Evolutionary conservation across 768 basidiomycete species (phyloP).

Genomic region (Lactifluus hygrophoroides): DNA sequence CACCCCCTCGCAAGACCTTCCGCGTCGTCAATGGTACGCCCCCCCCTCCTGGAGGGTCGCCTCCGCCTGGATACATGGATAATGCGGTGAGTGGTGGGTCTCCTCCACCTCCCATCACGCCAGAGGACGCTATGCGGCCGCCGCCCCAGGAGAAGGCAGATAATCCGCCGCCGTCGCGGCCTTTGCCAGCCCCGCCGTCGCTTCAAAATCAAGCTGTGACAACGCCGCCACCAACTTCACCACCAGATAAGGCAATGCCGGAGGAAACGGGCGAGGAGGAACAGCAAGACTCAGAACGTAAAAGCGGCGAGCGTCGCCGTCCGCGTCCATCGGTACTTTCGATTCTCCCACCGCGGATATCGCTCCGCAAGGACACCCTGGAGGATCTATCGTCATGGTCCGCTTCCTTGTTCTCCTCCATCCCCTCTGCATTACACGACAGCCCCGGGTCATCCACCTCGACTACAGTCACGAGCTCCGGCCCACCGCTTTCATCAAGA

Average conservation of each 20-base stretch:
- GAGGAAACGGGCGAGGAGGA: background rate
- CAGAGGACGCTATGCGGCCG: background rate
- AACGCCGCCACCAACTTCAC: background rate
- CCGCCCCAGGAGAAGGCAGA: conserved; percentile 2
- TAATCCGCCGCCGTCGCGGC: background rate
- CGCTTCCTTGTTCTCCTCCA: conserved; percentile 18
- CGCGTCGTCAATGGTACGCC: conserved; percentile 15
- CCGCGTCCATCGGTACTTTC: conserved; percentile 9
- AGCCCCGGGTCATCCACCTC: conserved; percentile 1
- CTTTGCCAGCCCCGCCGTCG: background rate
- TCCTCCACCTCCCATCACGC: conserved; percentile 8
- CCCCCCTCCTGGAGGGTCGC: background rate
- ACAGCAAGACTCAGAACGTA: background rate
- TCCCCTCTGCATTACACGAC: conserved; percentile 8
- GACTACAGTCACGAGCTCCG: background rate
- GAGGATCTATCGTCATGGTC: conserved; percentile 21
- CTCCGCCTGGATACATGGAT: conserved; percentile 10
- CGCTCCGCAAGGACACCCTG: conserved; percentile 17
- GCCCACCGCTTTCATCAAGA: background rate
- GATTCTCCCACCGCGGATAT: conserved; percentile 18
- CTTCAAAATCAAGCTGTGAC: background rate
- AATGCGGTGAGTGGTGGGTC: background rate
- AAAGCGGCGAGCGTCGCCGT: background rate
- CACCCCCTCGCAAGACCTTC: conserved; percentile 4
- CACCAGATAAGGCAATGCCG: too few relatives aligned